phyloP scores from a whole-genome alignment of 2,329 filamentous ascomycete genomes.

The Diplodia scrobiculata region DNA sequence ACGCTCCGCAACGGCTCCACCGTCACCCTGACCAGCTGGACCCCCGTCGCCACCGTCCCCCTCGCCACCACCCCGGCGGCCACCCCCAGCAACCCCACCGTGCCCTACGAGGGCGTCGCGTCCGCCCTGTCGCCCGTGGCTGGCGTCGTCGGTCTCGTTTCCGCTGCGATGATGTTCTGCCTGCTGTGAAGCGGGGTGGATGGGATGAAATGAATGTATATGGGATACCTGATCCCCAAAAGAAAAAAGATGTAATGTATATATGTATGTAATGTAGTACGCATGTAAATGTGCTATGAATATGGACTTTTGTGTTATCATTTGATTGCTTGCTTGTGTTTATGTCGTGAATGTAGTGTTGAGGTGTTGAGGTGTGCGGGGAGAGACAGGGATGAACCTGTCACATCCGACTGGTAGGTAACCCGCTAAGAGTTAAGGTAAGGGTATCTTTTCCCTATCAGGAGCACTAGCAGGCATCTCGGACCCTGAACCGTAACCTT shows the following conservation, averaged over 20 bases:
- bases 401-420: too few relatives aligned
- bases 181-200: not conserved
- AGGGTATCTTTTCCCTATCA: not conserved
- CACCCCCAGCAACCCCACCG: not conserved
- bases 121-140: not conserved
- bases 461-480: too few relatives aligned
- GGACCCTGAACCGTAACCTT: too few relatives aligned
- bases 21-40: not conserved
- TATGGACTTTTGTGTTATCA: not conserved
- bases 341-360: too few relatives aligned
- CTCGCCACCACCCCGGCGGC: not conserved
- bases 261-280: constrained; percentile 10
- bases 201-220: not conserved
- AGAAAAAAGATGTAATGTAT: constrained; percentile 12
- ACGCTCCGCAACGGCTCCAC: constrained; percentile 8
- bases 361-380: not conserved
- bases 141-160: constrained; percentile 6
- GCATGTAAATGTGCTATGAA: constrained; percentile 15
- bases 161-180: not conserved
- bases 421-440: too few relatives aligned
- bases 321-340: too few relatives aligned
- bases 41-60: constrained; percentile 5
- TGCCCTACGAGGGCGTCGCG: constrained; percentile 4
- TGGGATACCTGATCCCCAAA: not conserved
- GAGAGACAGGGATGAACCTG: not conserved